Base-by-base conservation (phyloP, 164 flowering plant species). In the Berberis vulgaris region DNA sequence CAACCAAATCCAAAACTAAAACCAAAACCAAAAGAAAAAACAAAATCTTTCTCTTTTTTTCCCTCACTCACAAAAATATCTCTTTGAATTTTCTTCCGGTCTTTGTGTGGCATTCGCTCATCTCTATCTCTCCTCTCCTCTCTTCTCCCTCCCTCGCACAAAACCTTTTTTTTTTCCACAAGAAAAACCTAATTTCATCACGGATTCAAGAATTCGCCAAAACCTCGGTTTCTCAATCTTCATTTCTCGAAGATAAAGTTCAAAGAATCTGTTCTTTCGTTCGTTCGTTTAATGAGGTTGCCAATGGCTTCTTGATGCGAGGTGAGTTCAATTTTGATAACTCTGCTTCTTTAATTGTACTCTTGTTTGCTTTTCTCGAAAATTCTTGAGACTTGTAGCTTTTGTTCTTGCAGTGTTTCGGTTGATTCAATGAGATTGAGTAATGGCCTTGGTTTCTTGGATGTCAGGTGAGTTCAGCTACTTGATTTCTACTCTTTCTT, bases 91-190 rank as follows among this genome's bases (percentile, higher is more conserved):
- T 56, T 12, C 2, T 0, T 45, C 3, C 8, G 54, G 38, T 40
- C 2, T 9, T 41, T 50, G 67, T 64, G 67, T 64, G 67, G 60
- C 49, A 49, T 55, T 54, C 47, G 59, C 57, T 62, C 50, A 11
- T 43, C 59, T 26, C 1, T 2, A 0, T 46, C 12, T 47, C 2
- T 46, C 45, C 12, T 11, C 43, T 56, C 50, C 11, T 10, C 54
- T 10, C n/a, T 10, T 50, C 54, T 52, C 11, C 54, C 11, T 52
- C 54, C 11, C 11, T 10, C 3, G 9, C 7, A 4, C 50, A 7
- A 55, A 49, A 10, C 45, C 46, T 52, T 43, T 59, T 11, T 11
- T 10, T 11, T 52, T 11, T 1, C 4, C 54, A 6, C 3, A 46
- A 46, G 26, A 26, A 26, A 26, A 26, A 26, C 1, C 50, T 47